These are phyloP conservation scores for Solanum aculeatissimum DNA, from an alignment of 305 asterid genomes.

Conservation along the genomic window DNA sequence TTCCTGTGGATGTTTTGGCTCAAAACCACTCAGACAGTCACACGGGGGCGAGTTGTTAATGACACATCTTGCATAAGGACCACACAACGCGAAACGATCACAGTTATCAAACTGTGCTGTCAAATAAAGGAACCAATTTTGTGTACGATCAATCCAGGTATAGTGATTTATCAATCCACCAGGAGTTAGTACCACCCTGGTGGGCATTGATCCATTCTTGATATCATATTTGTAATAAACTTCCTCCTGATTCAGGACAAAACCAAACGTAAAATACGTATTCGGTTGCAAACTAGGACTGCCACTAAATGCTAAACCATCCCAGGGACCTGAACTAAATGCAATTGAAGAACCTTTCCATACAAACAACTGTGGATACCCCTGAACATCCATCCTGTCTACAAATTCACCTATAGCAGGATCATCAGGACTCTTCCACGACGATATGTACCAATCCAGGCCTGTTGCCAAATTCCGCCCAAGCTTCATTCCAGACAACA, in stretches of 20 bases:
- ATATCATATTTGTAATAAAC: conserved; percentile 1
- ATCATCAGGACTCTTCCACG: conserved; percentile 14
- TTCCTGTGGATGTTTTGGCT: background rate
- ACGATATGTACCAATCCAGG: background rate
- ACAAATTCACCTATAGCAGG: conserved; percentile 17
- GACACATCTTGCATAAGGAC: conserved; percentile 16
- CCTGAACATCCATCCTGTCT: conserved; percentile 1
- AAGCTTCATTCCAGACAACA: conserved; percentile 20
- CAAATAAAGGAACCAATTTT: conserved; percentile 4
- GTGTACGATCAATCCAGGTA: background rate
- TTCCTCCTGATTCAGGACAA: background rate
- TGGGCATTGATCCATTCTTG: background rate
- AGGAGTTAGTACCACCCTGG: conserved; percentile 2
- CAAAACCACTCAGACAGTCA: conserved; percentile 5
- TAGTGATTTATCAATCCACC: conserved; percentile 9
- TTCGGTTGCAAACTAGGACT: background rate
- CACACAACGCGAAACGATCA: conserved; percentile 16
- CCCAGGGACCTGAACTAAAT: conserved; percentile 26
- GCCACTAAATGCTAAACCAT: conserved; percentile 18
- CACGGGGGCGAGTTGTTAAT: conserved; percentile 18
- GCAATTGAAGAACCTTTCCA: background rate
- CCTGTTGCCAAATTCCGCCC: conserved; percentile 4
- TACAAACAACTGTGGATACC: conserved; percentile 10
- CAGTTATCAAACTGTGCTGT: conserved; percentile 12
- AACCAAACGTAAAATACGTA: background rate